Conservation (phyloP, 2,329 filamentous ascomycete genomes). For the Alternaria infectoria region DNA sequence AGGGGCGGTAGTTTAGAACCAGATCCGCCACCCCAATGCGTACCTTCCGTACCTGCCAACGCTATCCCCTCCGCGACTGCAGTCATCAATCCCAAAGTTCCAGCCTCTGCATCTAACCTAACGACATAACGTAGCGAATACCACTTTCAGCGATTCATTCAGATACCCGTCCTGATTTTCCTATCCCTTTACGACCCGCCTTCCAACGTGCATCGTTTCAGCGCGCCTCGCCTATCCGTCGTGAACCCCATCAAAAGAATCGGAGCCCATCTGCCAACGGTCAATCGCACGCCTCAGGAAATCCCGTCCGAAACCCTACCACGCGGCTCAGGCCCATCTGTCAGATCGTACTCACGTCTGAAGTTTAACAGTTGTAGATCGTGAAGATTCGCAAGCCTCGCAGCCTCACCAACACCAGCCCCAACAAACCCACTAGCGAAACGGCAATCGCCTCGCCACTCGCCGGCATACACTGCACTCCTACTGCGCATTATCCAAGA, state of each 20-base stretch:
- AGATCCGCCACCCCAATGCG: constrained; percentile 14
- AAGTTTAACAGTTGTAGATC: neutral
- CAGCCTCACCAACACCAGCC: constrained; percentile 1
- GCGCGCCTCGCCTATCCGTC: constrained; percentile 37
- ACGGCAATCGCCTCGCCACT: constrained; percentile 27
- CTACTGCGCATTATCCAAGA: constrained; percentile 27
- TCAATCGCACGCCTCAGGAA: constrained; percentile 11
- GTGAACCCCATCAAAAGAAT: constrained; percentile 18
- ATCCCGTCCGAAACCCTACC: constrained; percentile 13
- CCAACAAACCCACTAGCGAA: constrained; percentile 7
- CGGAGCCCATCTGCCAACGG: constrained; percentile 8
- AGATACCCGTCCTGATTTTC: constrained; percentile 12
- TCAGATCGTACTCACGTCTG: constrained; percentile 1
- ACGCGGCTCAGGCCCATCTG: constrained; percentile 18
- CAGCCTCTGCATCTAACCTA: constrained; percentile 22
- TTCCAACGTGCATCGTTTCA: constrained; percentile 47
- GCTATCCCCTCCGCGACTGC: constrained; percentile 25
- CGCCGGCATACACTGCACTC: constrained; percentile 21
- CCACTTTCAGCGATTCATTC: constrained; percentile 11
- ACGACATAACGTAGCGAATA: constrained; percentile 15
- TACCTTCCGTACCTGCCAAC: constrained; percentile 10
- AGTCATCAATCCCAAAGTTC: constrained; percentile 17
- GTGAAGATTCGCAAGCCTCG: neutral
- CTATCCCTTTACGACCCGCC: constrained; percentile 18
- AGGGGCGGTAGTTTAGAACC: constrained; percentile 15